These are phyloP conservation scores for Fonsecaea multimorphosa DNA, from an alignment of 2,329 filamentous ascomycete genomes.

Conservation along the genomic window DNA sequence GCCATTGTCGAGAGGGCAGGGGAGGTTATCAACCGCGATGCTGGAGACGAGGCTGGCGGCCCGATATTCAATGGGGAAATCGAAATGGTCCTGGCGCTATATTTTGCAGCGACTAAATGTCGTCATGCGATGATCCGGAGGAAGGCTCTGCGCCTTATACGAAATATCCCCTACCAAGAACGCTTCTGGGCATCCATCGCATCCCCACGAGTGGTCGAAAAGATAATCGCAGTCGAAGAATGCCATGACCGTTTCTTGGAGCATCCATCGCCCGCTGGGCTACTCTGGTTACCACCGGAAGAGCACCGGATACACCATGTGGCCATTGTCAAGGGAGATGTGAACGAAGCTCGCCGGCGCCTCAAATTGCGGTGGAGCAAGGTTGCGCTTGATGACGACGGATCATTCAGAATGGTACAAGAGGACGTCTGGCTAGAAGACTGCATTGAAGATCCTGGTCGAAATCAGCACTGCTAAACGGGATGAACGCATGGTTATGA, in stretches of 20 bases:
- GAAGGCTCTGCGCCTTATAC: constrained; percentile 36
- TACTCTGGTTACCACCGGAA: constrained; percentile 15
- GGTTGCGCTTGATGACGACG: background rate
- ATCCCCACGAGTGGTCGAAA: constrained; percentile 22
- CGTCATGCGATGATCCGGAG: constrained; percentile 43
- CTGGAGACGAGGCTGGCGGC: background rate
- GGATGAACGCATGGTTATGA: background rate
- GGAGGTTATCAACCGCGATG: constrained; percentile 10
- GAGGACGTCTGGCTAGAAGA: constrained; percentile 28
- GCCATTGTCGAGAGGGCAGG: constrained; percentile 27
- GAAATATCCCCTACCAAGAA: constrained; percentile 26
- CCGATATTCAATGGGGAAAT: constrained; percentile 40
- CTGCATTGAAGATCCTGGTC: background rate
- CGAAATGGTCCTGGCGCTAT: constrained; percentile 44
- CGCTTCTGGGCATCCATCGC: constrained; percentile 30
- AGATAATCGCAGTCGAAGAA: constrained; percentile 27
- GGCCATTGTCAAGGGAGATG: constrained; percentile 16
- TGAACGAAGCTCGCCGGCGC: constrained; percentile 6
- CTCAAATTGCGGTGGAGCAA: constrained; percentile 25
- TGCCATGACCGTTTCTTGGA: constrained; percentile 2
- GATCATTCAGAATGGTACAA: constrained; percentile 19
- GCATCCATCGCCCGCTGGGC: background rate
- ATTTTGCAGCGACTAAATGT: constrained; percentile 46
- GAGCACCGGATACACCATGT: constrained; percentile 22
- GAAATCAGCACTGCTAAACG: background rate